These are phyloP conservation scores for Pythium aphanidermatum DNA, from an alignment of 352 stramenopile genomes.

Conservation along the genomic window DNA sequence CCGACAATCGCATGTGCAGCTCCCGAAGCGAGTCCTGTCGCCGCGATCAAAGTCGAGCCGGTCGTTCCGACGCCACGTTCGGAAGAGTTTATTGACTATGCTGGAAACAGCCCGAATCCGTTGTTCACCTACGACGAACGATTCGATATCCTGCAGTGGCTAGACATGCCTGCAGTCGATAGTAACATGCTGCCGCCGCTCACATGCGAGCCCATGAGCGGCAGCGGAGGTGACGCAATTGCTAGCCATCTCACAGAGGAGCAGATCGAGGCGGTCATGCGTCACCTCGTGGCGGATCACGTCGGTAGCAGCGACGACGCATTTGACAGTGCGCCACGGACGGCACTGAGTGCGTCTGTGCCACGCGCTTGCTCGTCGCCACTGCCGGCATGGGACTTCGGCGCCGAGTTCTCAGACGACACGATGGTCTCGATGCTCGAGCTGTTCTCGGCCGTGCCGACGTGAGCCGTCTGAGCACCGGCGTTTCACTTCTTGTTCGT, in stretches of 20 bases:
- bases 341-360: not conserved
- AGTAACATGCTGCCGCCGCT: not conserved
- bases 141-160: slow-evolving; percentile 24
- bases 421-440: slow-evolving; percentile 19
- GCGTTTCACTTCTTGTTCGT: too few relatives aligned
- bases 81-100: slow-evolving; percentile 3
- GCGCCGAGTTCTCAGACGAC: slow-evolving; percentile 19
- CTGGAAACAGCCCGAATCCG: slow-evolving; percentile 22
- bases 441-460: slow-evolving; percentile 15
- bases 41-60: not conserved
- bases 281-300: slow-evolving; percentile 3
- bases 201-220: not conserved
- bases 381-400: not conserved
- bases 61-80: too few relatives aligned
- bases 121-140: slow-evolving; percentile 20
- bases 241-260: slow-evolving; percentile 15
- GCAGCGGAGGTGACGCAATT: too few relatives aligned
- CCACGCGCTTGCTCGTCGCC: not conserved
- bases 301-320: slow-evolving; percentile 3
- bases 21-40: too few relatives aligned
- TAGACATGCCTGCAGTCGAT: slow-evolving; percentile 21
- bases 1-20: not conserved
- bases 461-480: not conserved
- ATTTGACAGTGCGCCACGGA: too few relatives aligned
- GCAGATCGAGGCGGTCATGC: slow-evolving; percentile 16